Evolutionary conservation across 352 stramenopile species (phyloP).

Genomic region (Phytophthora litchii): DNA sequence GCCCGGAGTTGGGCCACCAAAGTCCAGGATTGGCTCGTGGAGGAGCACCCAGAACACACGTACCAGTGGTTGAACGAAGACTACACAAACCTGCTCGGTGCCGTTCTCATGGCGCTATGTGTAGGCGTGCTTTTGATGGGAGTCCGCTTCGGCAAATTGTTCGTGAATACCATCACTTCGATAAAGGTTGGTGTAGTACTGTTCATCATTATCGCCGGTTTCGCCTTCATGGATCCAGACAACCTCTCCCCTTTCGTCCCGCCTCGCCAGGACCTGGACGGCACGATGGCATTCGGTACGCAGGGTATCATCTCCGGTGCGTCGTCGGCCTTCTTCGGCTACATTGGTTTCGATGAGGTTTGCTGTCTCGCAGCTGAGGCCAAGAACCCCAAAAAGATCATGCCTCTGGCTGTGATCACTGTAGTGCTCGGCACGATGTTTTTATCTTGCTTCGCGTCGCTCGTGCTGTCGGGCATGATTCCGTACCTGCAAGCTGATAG

Average conservation of each 20-base stretch:
- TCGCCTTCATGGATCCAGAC: slow-evolving; percentile 72
- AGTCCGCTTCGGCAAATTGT: slow-evolving; percentile 89
- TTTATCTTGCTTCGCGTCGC: slow-evolving; percentile 72
- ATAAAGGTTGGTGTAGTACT: slow-evolving; percentile 87
- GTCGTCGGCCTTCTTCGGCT: slow-evolving; percentile 93
- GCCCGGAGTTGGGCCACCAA: slow-evolving; percentile 93
- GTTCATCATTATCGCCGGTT: slow-evolving; percentile 93
- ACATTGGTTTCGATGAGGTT: slow-evolving; percentile 96
- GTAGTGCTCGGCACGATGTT: slow-evolving; percentile 82
- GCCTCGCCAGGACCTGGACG: slow-evolving; percentile 28
- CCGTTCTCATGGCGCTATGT: slow-evolving; percentile 74
- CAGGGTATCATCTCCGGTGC: slow-evolving; percentile 79
- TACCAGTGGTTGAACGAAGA: slow-evolving; percentile 67
- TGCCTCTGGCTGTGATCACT: slow-evolving; percentile 83
- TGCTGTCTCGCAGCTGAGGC: slow-evolving; percentile 89
- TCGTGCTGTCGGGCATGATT: slow-evolving; percentile 89
- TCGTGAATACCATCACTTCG: slow-evolving; percentile 87
- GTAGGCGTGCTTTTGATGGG: slow-evolving; percentile 80
- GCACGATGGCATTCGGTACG: slow-evolving; percentile 42
- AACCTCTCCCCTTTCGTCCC: slow-evolving; percentile 91
- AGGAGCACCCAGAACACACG: slow-evolving; percentile 44
- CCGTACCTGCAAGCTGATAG: slow-evolving; percentile 37
- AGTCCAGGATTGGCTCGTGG: slow-evolving; percentile 67
- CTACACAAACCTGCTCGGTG: slow-evolving; percentile 65
- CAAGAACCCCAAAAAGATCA: slow-evolving; percentile 76